Evolutionary conservation across 1,139 yeast species (phyloP).

Genomic region (Kazachstania sp.): DNA sequence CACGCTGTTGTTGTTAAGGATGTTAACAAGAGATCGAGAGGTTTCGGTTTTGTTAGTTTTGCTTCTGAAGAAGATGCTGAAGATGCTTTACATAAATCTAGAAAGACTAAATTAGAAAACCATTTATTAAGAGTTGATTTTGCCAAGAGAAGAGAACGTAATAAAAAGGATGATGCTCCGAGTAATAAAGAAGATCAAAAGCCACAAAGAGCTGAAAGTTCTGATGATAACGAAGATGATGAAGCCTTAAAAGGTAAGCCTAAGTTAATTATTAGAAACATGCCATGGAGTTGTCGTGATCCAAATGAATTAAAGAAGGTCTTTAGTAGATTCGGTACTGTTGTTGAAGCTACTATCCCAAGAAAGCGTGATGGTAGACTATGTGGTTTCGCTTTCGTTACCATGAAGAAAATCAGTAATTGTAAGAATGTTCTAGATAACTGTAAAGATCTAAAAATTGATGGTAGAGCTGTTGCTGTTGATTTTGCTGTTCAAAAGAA

Average conservation of each 20-base stretch:
- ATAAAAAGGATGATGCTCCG: constrained; percentile 5
- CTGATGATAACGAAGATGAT: constrained; percentile 31
- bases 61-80: constrained; percentile 77
- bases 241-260: constrained; percentile 60
- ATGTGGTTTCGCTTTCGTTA: constrained; percentile 92
- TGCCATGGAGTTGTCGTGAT: constrained; percentile 92
- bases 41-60: constrained; percentile 94
- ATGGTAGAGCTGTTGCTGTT: constrained; percentile 88
- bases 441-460: constrained; percentile 64
- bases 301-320: constrained; percentile 61
- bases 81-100: constrained; percentile 60
- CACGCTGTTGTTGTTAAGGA: constrained; percentile 92
- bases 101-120: constrained; percentile 56
- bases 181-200: constrained; percentile 10
- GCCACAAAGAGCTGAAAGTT: constrained; percentile 8
- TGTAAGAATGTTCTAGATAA: constrained; percentile 80
- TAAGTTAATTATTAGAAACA: constrained; percentile 76
- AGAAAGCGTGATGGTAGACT: constrained; percentile 79
- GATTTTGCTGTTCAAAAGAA: constrained; percentile 87
- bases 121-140: constrained; percentile 68
- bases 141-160: constrained; percentile 86
- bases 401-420: constrained; percentile 71
- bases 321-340: constrained; percentile 76
- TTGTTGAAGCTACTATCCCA: constrained; percentile 84
- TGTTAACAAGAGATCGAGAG: constrained; percentile 62